Percentiles rank a stretch among this genome's conserved stretches.
Evolutionary conservation across 2,329 filamentous ascomycete species (phyloP).

Genomic region (Fusarium palustre): DNA sequence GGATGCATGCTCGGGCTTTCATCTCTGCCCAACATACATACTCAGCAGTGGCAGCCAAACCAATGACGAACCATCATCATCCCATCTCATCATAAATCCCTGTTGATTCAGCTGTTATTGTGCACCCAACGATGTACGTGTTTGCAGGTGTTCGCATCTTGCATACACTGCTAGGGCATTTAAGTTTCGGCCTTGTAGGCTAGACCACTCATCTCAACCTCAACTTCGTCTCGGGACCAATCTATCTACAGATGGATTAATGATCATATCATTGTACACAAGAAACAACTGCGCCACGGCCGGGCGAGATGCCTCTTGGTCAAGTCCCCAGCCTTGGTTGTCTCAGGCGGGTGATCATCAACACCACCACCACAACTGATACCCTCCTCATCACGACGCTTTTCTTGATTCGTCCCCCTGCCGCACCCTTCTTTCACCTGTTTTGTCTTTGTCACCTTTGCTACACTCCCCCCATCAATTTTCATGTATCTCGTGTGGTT

Average conservation of each 20-base stretch:
- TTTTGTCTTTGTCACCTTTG: constrained; percentile 11
- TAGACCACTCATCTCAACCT: constrained; percentile 11
- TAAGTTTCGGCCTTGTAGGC: constrained; percentile 26
- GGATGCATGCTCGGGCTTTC: not conserved
- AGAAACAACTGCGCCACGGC: constrained; percentile 33
- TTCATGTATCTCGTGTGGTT: constrained; percentile 26
- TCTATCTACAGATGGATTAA: constrained; percentile 14
- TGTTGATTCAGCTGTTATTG: constrained; percentile 21
- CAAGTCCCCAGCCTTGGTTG: constrained; percentile 41
- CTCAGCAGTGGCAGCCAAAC: constrained; percentile 21
- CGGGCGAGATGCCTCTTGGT: constrained; percentile 24
- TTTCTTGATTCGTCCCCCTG: constrained; percentile 39
- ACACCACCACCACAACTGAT: constrained; percentile 35
- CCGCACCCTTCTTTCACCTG: constrained; percentile 29
- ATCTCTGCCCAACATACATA: constrained; percentile 20
- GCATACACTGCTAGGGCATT: constrained; percentile 8
- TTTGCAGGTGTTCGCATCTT: constrained; percentile 35
- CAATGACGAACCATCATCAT: constrained; percentile 21
- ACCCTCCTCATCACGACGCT: constrained; percentile 35
- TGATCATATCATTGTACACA: constrained; percentile 7
- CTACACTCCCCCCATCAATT: constrained; percentile 17
- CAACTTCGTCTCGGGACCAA: constrained; percentile 19
- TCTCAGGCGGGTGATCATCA: constrained; percentile 48
- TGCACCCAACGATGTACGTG: not conserved
- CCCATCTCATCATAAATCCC: constrained; percentile 26